These are phyloP conservation scores for Lyophyllum semitale DNA, from an alignment of 768 basidiomycete species.

Conservation along the genomic window DNA sequence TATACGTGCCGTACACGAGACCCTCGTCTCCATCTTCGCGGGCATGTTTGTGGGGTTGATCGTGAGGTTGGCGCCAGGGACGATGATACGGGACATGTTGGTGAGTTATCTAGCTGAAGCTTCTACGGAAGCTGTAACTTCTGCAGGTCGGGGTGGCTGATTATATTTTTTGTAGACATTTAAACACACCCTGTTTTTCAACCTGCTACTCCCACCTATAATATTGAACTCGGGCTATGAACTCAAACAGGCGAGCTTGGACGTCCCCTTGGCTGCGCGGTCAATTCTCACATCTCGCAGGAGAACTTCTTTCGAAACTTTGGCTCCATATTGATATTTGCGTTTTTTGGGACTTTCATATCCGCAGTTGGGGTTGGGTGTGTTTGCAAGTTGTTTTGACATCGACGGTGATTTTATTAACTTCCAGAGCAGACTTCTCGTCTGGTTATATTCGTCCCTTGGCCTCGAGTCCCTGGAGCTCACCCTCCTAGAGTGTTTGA, in stretches of 20 bases:
- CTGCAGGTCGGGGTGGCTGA: background rate
- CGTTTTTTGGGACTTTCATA: slow-evolving; percentile 94
- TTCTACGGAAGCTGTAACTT: background rate
- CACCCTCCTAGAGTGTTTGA: slow-evolving; percentile 89
- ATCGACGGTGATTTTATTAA: slow-evolving; percentile 29
- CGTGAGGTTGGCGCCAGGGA: slow-evolving; percentile 87
- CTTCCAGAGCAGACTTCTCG: slow-evolving; percentile 74
- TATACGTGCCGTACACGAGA: slow-evolving; percentile 95
- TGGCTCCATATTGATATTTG: slow-evolving; percentile 91
- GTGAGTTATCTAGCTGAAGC: slow-evolving; percentile 50
- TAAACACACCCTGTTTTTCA: slow-evolving; percentile 97
- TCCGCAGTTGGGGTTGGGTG: slow-evolving; percentile 96
- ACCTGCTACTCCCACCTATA: slow-evolving; percentile 95
- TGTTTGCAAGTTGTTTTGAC: slow-evolving; percentile 31
- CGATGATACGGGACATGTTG: slow-evolving; percentile 96
- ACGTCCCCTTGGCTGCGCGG: background rate
- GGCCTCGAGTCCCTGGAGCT: slow-evolving; percentile 89
- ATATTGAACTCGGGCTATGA: slow-evolving; percentile 98
- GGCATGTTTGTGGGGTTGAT: slow-evolving; percentile 96
- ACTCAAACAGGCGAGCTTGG: slow-evolving; percentile 78
- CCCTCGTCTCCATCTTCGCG: slow-evolving; percentile 91
- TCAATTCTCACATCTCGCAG: slow-evolving; percentile 38
- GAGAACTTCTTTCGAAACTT: slow-evolving; percentile 99
- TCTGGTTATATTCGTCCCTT: slow-evolving; percentile 92
- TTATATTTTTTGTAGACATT: slow-evolving; percentile 63